Evolutionary conservation across 306 rosid species (phyloP).

Genomic region (Medicago lupulina): DNA sequence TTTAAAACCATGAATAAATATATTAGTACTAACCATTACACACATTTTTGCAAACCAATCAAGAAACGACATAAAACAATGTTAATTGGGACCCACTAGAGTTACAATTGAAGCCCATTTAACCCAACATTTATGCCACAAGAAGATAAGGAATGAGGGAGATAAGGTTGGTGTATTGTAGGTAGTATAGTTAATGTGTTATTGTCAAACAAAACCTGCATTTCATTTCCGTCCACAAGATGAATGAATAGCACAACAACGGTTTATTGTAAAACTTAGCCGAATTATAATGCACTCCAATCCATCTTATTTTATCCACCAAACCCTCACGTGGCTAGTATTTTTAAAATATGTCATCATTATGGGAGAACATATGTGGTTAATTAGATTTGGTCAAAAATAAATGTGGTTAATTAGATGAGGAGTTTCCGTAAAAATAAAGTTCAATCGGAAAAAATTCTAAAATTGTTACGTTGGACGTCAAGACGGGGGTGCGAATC

Average conservation of each 20-base stretch:
- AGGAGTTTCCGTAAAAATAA: too few relatives aligned
- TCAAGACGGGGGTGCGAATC: too few relatives aligned
- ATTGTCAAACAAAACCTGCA: conserved; percentile 26
- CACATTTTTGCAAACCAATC: background rate
- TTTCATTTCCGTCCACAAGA: conserved; percentile 12
- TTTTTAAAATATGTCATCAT: too few relatives aligned
- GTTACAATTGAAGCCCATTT: background rate
- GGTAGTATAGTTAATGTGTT: conserved; percentile 15
- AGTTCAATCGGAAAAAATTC: too few relatives aligned
- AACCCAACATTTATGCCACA: background rate
- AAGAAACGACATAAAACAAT: conserved; percentile 5
- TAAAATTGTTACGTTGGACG: too few relatives aligned
- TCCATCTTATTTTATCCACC: background rate
- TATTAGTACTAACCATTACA: background rate
- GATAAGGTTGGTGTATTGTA: conserved; percentile 23
- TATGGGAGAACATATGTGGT: too few relatives aligned
- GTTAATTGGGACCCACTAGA: background rate
- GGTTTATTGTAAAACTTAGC: too few relatives aligned
- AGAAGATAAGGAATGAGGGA: conserved; percentile 26
- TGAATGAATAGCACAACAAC: too few relatives aligned
- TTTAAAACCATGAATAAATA: too few relatives aligned
- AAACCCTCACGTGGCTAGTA: background rate
- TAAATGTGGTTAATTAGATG: too few relatives aligned
- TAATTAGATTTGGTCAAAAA: too few relatives aligned
- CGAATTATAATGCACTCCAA: background rate